Conservation (phyloP, 1,284 basidiomycete genomes). For the Trametes pubescens region DNA sequence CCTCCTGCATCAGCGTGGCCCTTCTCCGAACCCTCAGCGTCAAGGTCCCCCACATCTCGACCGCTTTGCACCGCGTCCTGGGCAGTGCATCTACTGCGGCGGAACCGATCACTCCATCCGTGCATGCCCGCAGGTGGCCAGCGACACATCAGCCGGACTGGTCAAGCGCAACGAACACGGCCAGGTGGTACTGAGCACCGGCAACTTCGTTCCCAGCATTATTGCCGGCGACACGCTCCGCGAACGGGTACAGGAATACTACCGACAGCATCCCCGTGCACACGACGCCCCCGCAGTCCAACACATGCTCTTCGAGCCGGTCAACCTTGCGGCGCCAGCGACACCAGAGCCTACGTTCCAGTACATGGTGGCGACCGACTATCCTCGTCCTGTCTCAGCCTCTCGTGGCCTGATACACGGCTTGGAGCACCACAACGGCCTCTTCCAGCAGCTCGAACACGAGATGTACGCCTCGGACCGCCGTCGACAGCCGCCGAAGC, state of each 20-base stretch:
- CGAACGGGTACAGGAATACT: constrained; percentile 19
- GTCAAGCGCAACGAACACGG: constrained; percentile 8
- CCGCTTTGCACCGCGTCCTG: not conserved
- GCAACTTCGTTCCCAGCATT: constrained; percentile 6
- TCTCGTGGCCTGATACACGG: not conserved
- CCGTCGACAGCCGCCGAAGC: not conserved
- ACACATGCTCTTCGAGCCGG: constrained; percentile 13
- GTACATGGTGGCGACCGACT: constrained; percentile 1
- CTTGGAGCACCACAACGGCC: not conserved
- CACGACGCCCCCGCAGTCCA: not conserved
- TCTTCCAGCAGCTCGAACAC: constrained; percentile 11
- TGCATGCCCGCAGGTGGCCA: constrained; percentile 14
- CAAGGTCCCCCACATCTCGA: not conserved
- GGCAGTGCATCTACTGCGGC: constrained; percentile 17
- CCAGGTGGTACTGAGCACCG: constrained; percentile 20
- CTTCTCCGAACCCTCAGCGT: not conserved
- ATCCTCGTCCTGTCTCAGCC: not conserved
- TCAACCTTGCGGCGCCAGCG: not conserved
- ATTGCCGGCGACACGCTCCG: constrained; percentile 7
- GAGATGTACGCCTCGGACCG: constrained; percentile 11
- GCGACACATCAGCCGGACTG: constrained; percentile 14
- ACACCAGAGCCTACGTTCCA: not conserved
- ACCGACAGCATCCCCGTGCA: not conserved
- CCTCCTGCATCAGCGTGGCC: not conserved
- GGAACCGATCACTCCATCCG: constrained; percentile 7